Conservation (phyloP, 2,329 filamentous ascomycete genomes). For the Penicillium concentricum region DNA sequence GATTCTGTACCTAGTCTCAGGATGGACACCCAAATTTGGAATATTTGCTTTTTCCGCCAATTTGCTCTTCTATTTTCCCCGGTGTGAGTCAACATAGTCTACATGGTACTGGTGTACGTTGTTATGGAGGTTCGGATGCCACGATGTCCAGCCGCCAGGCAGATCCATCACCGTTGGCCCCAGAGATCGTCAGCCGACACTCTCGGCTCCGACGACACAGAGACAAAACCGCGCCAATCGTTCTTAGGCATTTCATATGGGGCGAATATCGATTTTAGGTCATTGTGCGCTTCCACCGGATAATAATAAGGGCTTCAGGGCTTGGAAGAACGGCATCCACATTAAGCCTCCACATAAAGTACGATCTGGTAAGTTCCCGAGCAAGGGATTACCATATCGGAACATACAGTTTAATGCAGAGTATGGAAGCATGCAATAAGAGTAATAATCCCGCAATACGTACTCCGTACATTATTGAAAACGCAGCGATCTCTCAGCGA, state of each 20-base stretch:
- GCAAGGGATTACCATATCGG: slow-evolving; percentile 2
- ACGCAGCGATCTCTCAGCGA: background rate
- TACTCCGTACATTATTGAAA: background rate
- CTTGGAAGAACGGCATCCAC: background rate
- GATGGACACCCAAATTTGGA: background rate
- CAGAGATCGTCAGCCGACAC: slow-evolving; percentile 6
- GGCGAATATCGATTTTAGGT: background rate
- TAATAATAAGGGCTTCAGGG: background rate
- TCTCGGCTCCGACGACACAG: slow-evolving; percentile 5
- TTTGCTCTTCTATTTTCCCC: background rate
- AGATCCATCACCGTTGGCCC: background rate
- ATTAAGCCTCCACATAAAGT: background rate
- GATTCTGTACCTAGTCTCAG: slow-evolving; percentile 2
- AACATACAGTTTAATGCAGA: background rate
- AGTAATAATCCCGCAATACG: background rate
- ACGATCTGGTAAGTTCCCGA: background rate
- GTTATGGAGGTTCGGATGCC: background rate
- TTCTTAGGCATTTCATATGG: background rate
- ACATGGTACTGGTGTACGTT: background rate
- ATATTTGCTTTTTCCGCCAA: background rate
- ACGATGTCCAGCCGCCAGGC: slow-evolving; percentile 3
- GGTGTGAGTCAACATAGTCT: background rate
- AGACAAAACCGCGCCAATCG: background rate
- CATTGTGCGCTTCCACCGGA: background rate
- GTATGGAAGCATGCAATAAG: background rate